Evolutionary conservation across 805 yeast genomes (phyloP).

Genomic region (Spathaspora sp.): DNA sequence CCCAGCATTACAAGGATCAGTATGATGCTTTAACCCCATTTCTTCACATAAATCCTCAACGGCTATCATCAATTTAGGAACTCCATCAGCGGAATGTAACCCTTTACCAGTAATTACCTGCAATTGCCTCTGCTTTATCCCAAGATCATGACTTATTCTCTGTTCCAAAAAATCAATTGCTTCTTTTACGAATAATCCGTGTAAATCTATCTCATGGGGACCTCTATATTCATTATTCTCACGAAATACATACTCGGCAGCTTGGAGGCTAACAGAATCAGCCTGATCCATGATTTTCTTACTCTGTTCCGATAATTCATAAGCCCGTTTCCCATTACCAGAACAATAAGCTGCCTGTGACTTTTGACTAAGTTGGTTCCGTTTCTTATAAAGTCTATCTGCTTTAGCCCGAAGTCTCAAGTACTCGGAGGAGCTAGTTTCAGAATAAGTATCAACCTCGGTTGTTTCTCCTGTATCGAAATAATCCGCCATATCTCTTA

Average conservation of each 20-base stretch:
- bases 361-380: too few relatives aligned
- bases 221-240: conserved; percentile 85
- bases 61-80: conserved; percentile 88
- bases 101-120: conserved; percentile 94
- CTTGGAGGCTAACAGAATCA: conserved; percentile 68
- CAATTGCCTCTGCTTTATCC: conserved; percentile 56
- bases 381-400: too few relatives aligned
- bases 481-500: too few relatives aligned
- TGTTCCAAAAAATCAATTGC: conserved; percentile 74
- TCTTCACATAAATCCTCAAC: conserved; percentile 73
- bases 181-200: conserved; percentile 87
- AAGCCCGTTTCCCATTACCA: conserved; percentile 62
- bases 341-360: too few relatives aligned
- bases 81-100: conserved; percentile 72
- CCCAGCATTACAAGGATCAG: conserved; percentile 75
- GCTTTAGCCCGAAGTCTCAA: too few relatives aligned
- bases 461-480: too few relatives aligned
- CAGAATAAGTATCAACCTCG: too few relatives aligned
- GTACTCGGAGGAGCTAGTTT: conserved; percentile 23
- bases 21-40: conserved; percentile 53
- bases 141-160: conserved; percentile 64
- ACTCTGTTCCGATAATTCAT: conserved; percentile 65
- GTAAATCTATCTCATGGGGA: conserved; percentile 84
- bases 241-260: conserved; percentile 85
- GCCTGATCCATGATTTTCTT: conserved; percentile 58